Evolutionary conservation across 2,329 filamentous ascomycete species (phyloP).

Genomic region (Penicillium griseofulvum): DNA sequence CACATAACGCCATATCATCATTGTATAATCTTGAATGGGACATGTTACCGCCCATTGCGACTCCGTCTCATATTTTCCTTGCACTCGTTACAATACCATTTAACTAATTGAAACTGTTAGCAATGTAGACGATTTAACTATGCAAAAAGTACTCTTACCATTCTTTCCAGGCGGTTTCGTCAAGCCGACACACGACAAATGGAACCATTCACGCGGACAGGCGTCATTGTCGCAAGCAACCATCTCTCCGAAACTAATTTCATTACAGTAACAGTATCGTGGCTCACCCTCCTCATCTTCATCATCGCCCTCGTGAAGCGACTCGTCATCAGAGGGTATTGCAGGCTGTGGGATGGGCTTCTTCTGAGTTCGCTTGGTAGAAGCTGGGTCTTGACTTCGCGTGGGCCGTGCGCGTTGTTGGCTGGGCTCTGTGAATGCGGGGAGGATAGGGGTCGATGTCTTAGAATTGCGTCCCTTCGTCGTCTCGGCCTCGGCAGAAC

Average conservation of each 20-base stretch:
- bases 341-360: conserved; percentile 26
- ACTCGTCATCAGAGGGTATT: conserved; percentile 42
- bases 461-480: conserved; percentile 41
- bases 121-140: neutral
- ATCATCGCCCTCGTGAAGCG: conserved; percentile 53
- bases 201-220: conserved; percentile 78
- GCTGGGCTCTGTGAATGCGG: conserved; percentile 36
- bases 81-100: conserved; percentile 81
- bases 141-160: conserved; percentile 52
- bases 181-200: conserved; percentile 75
- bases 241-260: conserved; percentile 80
- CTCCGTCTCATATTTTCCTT: conserved; percentile 62
- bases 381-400: conserved; percentile 32
- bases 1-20: conserved; percentile 7
- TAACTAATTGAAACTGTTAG: conserved; percentile 52
- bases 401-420: conserved; percentile 38
- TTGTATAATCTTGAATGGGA: neutral
- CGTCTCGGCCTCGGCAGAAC: conserved; percentile 35
- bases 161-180: conserved; percentile 74
- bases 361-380: conserved; percentile 41
- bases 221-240: conserved; percentile 73
- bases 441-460: conserved; percentile 41
- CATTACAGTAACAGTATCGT: conserved; percentile 76
- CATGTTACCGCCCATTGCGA: conserved; percentile 41
- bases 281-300: conserved; percentile 68